phyloP scores from a whole-genome alignment of 371 early-diverging fungal genomes.

The Apophysomyces sp. region DNA sequence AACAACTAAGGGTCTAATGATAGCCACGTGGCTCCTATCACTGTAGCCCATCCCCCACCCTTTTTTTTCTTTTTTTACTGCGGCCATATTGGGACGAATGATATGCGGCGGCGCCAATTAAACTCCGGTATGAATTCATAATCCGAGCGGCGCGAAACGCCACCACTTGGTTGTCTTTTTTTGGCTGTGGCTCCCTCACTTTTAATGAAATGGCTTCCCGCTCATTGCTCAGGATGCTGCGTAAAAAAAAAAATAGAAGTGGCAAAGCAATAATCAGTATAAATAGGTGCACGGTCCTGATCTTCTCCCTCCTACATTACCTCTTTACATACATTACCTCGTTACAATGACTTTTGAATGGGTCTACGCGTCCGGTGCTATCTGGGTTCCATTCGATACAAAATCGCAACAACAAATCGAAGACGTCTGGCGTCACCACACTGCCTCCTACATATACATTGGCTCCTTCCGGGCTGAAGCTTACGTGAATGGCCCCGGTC shows the following conservation, averaged over 20 bases:
- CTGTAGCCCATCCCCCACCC: too few relatives aligned
- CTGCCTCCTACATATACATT: slow-evolving; percentile 18
- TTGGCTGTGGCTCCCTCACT: not conserved
- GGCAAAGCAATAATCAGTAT: not conserved
- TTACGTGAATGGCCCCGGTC: slow-evolving; percentile 18
- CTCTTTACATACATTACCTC: not conserved
- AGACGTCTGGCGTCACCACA: slow-evolving; percentile 13
- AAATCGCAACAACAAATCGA: slow-evolving; percentile 15
- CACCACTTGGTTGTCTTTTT: not conserved
- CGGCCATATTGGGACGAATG: too few relatives aligned
- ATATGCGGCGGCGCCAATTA: too few relatives aligned
- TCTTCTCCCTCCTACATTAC: not conserved
- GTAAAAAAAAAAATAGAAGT: not conserved
- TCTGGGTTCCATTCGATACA: slow-evolving; percentile 23
- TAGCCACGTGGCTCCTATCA: too few relatives aligned
- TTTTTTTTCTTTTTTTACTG: too few relatives aligned
- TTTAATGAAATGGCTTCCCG: not conserved
- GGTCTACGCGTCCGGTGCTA: slow-evolving; percentile 17
- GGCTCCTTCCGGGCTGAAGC: slow-evolving; percentile 16
- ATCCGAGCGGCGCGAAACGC: not conserved
- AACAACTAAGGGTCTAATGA: too few relatives aligned
- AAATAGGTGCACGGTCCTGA: not conserved
- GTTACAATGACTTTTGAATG: slow-evolving; percentile 13
- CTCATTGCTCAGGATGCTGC: slow-evolving; percentile 1
- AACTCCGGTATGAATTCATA: not conserved